phyloP scores from a whole-genome alignment of 768 basidiomycete genomes.

The Dictyophora rubrovolvata region DNA sequence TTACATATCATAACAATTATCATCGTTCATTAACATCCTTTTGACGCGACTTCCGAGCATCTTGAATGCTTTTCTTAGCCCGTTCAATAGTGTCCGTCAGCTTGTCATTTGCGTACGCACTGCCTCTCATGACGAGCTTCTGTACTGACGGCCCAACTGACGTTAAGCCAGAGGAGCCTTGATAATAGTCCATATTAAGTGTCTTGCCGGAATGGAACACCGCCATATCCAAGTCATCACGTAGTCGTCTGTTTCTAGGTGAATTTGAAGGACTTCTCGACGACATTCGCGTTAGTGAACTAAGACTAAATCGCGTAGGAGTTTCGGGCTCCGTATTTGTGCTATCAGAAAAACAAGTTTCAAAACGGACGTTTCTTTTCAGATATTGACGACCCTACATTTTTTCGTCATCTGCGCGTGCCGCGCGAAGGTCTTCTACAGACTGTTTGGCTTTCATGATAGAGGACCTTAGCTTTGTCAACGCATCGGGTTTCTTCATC shows the following conservation, averaged over 20 bases:
- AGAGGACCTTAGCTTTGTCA: neutral
- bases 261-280: neutral
- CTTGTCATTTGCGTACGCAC: neutral
- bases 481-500: neutral
- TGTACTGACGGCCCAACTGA: no score
- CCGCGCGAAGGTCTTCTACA: constrained; percentile 3
- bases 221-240: neutral
- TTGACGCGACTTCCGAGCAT: neutral
- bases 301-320: neutral
- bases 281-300: neutral
- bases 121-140: no score
- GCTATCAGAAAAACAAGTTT: neutral
- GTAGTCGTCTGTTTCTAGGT: neutral
- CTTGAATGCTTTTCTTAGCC: neutral
- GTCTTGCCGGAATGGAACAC: neutral
- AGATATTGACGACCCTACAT: neutral
- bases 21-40: neutral
- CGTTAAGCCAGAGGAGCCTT: no score
- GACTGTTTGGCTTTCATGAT: constrained; percentile 4
- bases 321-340: neutral
- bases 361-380: neutral
- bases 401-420: neutral
- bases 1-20: no score
- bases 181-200: neutral
- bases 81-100: neutral